A percentile compares a stretch with the other conserved stretches of the same genome.
These are phyloP conservation scores for Fonsecaea erecta DNA, from an alignment of 2,329 filamentous ascomycete genomes.

Conservation along the genomic window DNA sequence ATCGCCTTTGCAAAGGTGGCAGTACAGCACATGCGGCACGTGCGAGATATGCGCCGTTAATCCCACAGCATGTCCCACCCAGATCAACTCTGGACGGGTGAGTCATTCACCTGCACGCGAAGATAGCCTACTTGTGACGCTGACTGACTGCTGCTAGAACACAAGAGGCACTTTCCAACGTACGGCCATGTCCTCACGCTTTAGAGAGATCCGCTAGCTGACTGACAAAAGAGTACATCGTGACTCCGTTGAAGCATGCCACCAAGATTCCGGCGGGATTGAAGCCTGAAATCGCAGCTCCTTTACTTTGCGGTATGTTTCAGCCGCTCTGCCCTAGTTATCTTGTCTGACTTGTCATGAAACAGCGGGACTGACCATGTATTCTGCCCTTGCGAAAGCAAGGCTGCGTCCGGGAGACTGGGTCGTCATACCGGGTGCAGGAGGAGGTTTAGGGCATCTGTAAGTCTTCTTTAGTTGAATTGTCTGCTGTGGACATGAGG, in stretches of 20 bases:
- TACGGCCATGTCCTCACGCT: background rate
- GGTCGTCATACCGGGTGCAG: constrained; percentile 45
- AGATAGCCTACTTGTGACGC: background rate
- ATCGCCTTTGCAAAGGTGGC: constrained; percentile 38
- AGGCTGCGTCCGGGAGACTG: constrained; percentile 44
- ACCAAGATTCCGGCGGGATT: constrained; percentile 45
- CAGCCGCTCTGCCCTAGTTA: too few relatives aligned
- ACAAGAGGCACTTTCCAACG: constrained; percentile 47
- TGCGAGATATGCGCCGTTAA: constrained; percentile 48
- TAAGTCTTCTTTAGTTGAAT: constrained; percentile 27
- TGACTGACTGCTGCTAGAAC: constrained; percentile 26
- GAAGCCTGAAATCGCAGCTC: constrained; percentile 43
- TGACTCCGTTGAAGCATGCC: constrained; percentile 44
- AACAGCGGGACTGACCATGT: constrained; percentile 44
- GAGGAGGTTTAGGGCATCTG: constrained; percentile 48
- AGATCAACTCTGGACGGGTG: constrained; percentile 46
- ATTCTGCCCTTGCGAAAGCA: constrained; percentile 47
- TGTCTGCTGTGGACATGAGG: background rate
- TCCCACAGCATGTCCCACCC: constrained; percentile 46
- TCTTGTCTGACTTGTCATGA: background rate
- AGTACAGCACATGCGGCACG: constrained; percentile 46
- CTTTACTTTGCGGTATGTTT: constrained; percentile 43
- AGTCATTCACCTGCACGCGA: background rate
- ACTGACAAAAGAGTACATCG: constrained; percentile 41
- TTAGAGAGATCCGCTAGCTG: background rate